These are phyloP conservation scores for Boletus eberwhitei DNA, from an alignment of 768 basidiomycete species.

Conservation along the genomic window DNA sequence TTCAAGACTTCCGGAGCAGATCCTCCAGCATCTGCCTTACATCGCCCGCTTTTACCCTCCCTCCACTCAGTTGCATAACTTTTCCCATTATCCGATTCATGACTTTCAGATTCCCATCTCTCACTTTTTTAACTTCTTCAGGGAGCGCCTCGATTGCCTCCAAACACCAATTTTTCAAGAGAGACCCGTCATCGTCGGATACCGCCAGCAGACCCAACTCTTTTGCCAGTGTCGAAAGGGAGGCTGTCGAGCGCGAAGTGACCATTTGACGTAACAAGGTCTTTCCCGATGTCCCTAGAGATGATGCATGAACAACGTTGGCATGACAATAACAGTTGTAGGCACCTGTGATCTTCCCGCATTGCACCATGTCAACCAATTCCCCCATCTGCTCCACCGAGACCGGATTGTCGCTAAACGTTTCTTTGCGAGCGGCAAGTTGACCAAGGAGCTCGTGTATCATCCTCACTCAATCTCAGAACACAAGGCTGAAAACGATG, in stretches of 20 bases:
- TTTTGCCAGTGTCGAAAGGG: conserved; percentile 43
- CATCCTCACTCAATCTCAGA: conserved; percentile 54
- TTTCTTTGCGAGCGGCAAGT: conserved; percentile 54
- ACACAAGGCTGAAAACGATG: not conserved
- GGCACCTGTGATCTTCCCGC: conserved; percentile 65
- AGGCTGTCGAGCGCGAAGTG: conserved; percentile 35
- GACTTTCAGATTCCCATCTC: conserved; percentile 65
- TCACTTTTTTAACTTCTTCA: conserved; percentile 60
- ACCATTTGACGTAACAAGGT: conserved; percentile 72
- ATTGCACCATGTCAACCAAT: conserved; percentile 72
- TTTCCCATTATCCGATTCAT: conserved; percentile 51
- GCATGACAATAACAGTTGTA: not conserved
- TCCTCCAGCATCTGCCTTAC: conserved; percentile 50
- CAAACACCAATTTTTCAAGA: conserved; percentile 54
- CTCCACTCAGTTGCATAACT: conserved; percentile 79
- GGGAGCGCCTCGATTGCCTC: conserved; percentile 67
- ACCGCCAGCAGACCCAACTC: conserved; percentile 48
- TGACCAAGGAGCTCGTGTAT: conserved; percentile 84
- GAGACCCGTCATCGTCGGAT: conserved; percentile 28
- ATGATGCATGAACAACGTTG: not conserved
- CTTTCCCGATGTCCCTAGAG: conserved; percentile 74
- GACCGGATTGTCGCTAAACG: conserved; percentile 58
- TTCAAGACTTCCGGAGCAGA: conserved; percentile 32
- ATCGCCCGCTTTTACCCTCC: conserved; percentile 70
- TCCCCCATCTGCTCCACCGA: conserved; percentile 65